Conservation (phyloP, 768 basidiomycete genomes). For the Mycena olivaceomarginata region DNA sequence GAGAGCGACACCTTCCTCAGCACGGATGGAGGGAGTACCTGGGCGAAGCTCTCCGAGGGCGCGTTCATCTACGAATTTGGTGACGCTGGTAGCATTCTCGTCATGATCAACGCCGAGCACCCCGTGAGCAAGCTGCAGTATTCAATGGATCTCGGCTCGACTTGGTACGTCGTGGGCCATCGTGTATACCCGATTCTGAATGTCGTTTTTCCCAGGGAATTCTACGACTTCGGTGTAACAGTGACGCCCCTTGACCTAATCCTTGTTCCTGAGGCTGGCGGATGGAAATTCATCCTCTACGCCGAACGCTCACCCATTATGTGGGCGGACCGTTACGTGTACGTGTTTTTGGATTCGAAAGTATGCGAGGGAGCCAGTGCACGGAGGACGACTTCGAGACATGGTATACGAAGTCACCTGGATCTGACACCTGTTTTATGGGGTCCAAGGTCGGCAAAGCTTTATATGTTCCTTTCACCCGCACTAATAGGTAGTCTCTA, state of each 20-base stretch:
- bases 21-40: slow-evolving; percentile 90
- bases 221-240: slow-evolving; percentile 81
- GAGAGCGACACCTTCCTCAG: slow-evolving; percentile 96
- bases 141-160: slow-evolving; percentile 87
- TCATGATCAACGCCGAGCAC: slow-evolving; percentile 91
- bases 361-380: slow-evolving; percentile 82
- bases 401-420: slow-evolving; percentile 87
- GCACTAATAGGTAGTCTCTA: slow-evolving; percentile 1
- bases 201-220: slow-evolving; percentile 69
- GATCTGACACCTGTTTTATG: slow-evolving; percentile 84
- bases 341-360: slow-evolving; percentile 88
- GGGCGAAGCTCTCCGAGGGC: slow-evolving; percentile 84
- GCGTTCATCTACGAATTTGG: slow-evolving; percentile 98
- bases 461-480: background rate
- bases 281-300: slow-evolving; percentile 94
- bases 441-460: slow-evolving; percentile 85
- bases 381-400: slow-evolving; percentile 82
- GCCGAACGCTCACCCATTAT: slow-evolving; percentile 62
- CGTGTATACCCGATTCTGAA: background rate
- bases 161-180: slow-evolving; percentile 76
- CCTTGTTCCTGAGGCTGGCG: slow-evolving; percentile 94
- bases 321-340: slow-evolving; percentile 74
- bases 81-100: slow-evolving; percentile 87
- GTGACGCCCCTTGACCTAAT: slow-evolving; percentile 85
- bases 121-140: slow-evolving; percentile 82